Evolutionary conservation across 108 stramenopile species (phyloP), one percentile per base, ranked within the genome.

Genomic region (Pseudonitzschia multistriata): DNA sequence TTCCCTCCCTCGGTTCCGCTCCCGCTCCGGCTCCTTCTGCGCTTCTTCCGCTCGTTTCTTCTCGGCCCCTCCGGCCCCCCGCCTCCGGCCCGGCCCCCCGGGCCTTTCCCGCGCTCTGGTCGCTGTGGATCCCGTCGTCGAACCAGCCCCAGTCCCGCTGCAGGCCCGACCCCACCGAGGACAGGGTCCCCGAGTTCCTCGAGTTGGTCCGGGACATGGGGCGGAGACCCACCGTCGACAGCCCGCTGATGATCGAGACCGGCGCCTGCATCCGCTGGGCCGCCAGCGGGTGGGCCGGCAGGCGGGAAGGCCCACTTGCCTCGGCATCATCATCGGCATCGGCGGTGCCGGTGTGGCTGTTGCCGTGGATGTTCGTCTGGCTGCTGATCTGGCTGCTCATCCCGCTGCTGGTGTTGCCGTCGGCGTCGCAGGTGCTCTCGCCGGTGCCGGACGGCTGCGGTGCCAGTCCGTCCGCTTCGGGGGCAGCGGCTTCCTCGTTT

Each of bases 61-160:
- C n/a, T n/a, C n/a, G n/a, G n/a, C n/a, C n/a, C n/a, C n/a, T n/a
- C n/a, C n/a, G n/a, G n/a, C n/a, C n/a, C n/a, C n/a, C 17, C 42
- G 8, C 42, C 8, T 17, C 42, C 8, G 5, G 42, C 14, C 13
- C 14, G 25, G 22, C 11, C 21, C 8, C 25, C 21, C 21, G 25
- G 7, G 22, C 7, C 7, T 13, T 13, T 7, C 13, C 13, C 10
- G 24, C 50, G 19, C 50, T 52, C n/a, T 59, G 57, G 29, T 59
- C 57, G 1, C 14, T 30, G 29, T 59, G 57, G 15, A 35, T 30
- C 4, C 88, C 82, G 65, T 93, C 91, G 73, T 93, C 89, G 67
- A 85, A 93, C 88, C 88, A 93, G 24, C 91, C 88, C 87, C 88
- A 90, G 55, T 90, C 80, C 5, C 76, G 31, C 22, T 54, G 63